These are phyloP conservation scores for Epichloe aotearoae DNA, from an alignment of 2,329 filamentous ascomycete genomes.

Conservation along the genomic window DNA sequence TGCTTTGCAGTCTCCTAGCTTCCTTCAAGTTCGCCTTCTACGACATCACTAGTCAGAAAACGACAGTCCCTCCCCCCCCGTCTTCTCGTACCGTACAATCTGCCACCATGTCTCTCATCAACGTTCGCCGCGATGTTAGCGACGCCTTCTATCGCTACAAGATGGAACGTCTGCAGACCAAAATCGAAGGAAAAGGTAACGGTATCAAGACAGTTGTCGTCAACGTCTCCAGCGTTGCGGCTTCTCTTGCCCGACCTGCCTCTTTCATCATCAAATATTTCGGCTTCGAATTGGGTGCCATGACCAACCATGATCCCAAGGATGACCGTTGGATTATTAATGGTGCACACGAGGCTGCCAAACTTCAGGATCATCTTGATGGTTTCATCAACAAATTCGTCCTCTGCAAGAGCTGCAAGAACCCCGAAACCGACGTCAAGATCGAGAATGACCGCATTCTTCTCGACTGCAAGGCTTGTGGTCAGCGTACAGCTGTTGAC, in stretches of 20 bases:
- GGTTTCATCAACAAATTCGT: constrained; percentile 98
- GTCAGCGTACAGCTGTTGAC: constrained; percentile 83
- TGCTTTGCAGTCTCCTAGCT: constrained; percentile 9
- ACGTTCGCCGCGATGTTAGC: constrained; percentile 94
- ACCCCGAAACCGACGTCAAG: constrained; percentile 90
- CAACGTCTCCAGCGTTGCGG: constrained; percentile 88
- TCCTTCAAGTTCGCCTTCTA: neutral
- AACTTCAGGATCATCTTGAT: constrained; percentile 96
- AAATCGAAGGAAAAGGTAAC: constrained; percentile 99
- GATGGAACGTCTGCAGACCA: constrained; percentile 97
- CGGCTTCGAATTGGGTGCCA: constrained; percentile 94
- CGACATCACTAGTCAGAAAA: neutral
- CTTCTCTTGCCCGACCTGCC: constrained; percentile 82
- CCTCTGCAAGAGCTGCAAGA: constrained; percentile 99
- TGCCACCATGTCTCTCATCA: constrained; percentile 88
- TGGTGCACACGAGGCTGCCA: constrained; percentile 84
- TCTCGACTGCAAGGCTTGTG: constrained; percentile 97
- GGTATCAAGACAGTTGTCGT: constrained; percentile 98
- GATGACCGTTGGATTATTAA: constrained; percentile 99
- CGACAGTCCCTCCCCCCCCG: constrained; percentile 6
- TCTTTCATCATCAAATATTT: constrained; percentile 99
- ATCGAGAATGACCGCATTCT: constrained; percentile 89
- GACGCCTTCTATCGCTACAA: constrained; percentile 99
- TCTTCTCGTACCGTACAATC: constrained; percentile 6
- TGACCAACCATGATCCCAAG: constrained; percentile 93